Evolutionary conservation across 306 rosid genomes (phyloP), one percentile per base, ranked within the genome.

Genomic region (Medicago arabica): DNA sequence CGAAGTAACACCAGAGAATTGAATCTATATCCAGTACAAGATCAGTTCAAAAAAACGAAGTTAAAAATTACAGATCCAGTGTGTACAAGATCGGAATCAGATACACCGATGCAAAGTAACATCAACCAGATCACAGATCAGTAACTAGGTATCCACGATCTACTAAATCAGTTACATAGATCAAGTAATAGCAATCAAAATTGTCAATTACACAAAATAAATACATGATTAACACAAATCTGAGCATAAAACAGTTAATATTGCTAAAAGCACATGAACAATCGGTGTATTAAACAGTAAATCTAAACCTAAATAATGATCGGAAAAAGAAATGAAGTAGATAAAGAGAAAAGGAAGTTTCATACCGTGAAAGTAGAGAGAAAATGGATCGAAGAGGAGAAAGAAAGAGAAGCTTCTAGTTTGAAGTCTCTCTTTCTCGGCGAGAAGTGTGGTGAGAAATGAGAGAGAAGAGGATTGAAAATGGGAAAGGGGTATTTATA

Each of bases 81-180:
- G 46, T 60, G 19, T 47, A 71, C 1, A 34, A 59, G 49, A 80
- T 21, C 75, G n/a, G 49, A 67, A 57, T 34, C 67, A 55, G 44
- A 68, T 1, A 81, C 0, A 72, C 5, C 14, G 46, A 9, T 13
- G 69, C 21, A 15, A 10, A 19, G 38, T 1, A 49, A 12, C 65
- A 74, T 55, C 70, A 28, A 43, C 38, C 16, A 53, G 61, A 74
- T 21, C n/a, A 49, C 60, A 90, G 89, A 89, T 89, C 92, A 59
- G 63, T 17, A 8, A 76, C 47, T 68, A 8, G 12, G 21, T 41
- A 36, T 8, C 38, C 54, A 23, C 17, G 78, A 78, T 84, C 81
- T 28, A 77, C 46, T 67, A 46, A 23, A 50, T 36, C 18, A 61
- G 50, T 54, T 12, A 47, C 6, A 51, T 15, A 80, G 77, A 78